Evolutionary conservation across 2,329 filamentous ascomycete species (phyloP).

Genomic region (Aspergillus sp.): DNA sequence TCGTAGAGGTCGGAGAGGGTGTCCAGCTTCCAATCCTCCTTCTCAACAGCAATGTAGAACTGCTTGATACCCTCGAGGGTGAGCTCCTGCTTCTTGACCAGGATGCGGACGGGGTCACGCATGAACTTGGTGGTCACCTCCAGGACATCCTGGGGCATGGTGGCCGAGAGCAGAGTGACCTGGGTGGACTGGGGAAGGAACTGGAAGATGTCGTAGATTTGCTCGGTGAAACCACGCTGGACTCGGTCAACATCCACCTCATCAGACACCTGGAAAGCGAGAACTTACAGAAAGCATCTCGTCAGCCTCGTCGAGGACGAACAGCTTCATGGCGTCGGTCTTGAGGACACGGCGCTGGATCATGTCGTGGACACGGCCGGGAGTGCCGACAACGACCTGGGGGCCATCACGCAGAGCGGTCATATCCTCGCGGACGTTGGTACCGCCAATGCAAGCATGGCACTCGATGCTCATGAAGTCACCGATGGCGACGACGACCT

Average conservation of each 20-base stretch:
- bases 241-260: constrained; percentile 5
- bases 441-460: constrained; percentile 98
- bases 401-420: constrained; percentile 92
- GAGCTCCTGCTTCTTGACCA: constrained; percentile 99
- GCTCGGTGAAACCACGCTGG: constrained; percentile 95
- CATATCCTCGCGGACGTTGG: constrained; percentile 97
- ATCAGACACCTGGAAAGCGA: background rate
- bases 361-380: constrained; percentile 98
- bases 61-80: constrained; percentile 99
- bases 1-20: constrained; percentile 98
- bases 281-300: constrained; percentile 64
- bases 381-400: constrained; percentile 95
- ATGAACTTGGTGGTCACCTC: constrained; percentile 99
- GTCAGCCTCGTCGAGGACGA: constrained; percentile 97
- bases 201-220: constrained; percentile 99
- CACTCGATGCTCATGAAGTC: constrained; percentile 99
- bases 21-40: constrained; percentile 99
- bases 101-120: constrained; percentile 96
- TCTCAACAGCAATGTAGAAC: constrained; percentile 99
- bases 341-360: constrained; percentile 95
- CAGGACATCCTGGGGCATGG: constrained; percentile 97
- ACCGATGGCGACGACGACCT: constrained; percentile 95
- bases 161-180: constrained; percentile 95
- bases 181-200: constrained; percentile 95
- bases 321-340: constrained; percentile 99